phyloP scores from a whole-genome alignment of 305 asterid genomes.

The Fraxinus floribunda region DNA sequence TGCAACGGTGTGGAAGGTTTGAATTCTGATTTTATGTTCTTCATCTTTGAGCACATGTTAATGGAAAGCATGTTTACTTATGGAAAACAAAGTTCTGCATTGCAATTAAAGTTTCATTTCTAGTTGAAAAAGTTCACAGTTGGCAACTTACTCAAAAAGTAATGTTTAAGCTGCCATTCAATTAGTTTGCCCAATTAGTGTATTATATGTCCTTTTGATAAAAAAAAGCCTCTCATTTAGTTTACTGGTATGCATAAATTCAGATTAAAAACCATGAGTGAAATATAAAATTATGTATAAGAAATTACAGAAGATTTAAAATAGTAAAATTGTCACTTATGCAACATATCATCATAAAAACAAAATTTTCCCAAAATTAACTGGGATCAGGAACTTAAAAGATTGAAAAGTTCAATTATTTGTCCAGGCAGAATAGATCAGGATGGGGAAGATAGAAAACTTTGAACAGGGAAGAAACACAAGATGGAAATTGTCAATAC shows the following conservation, averaged over 20 bases:
- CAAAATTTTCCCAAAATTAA: neutral
- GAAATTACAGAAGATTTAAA: neutral
- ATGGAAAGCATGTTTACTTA: neutral
- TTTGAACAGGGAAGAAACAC: neutral
- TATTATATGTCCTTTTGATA: neutral
- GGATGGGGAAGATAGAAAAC: neutral
- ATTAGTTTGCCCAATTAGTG: neutral
- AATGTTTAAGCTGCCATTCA: slow-evolving; percentile 3
- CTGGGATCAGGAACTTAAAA: neutral
- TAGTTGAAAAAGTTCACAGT: neutral
- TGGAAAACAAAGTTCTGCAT: neutral
- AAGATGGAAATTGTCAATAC: neutral
- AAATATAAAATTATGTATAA: neutral
- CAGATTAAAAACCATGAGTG: neutral
- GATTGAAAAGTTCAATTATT: slow-evolving; percentile 7
- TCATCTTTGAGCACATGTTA: slow-evolving; percentile 3
- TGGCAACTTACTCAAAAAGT: neutral
- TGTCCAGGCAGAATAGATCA: neutral
- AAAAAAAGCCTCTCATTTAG: neutral
- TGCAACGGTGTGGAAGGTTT: slow-evolving; percentile 90
- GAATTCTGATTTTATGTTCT: neutral
- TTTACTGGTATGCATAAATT: neutral
- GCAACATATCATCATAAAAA: neutral
- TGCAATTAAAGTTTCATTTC: neutral
- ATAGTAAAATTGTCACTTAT: neutral